Conservation (phyloP, 2,329 filamentous ascomycete genomes). For the Immersiporthe knoxdaviesiana region DNA sequence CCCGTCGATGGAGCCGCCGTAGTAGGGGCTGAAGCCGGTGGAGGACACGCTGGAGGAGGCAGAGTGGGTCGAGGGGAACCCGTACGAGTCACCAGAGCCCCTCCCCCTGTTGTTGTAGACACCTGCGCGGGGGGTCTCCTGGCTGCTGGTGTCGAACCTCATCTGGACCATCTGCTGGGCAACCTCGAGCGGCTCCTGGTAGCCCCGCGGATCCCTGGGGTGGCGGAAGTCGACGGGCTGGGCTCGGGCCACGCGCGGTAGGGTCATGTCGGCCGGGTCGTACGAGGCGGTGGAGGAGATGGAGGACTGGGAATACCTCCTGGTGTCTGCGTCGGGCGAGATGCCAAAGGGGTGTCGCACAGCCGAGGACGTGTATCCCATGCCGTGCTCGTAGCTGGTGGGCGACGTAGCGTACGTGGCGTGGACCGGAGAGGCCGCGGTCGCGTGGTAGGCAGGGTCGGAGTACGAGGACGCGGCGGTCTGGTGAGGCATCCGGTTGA, state of each 20-base stretch:
- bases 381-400: slow-evolving; percentile 69
- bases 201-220: slow-evolving; percentile 49
- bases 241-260: slow-evolving; percentile 54
- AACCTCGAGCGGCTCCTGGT: slow-evolving; percentile 88
- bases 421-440: slow-evolving; percentile 68
- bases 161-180: slow-evolving; percentile 94
- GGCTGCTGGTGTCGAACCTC: slow-evolving; percentile 57
- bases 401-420: slow-evolving; percentile 68
- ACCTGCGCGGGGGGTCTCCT: slow-evolving; percentile 82
- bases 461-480: slow-evolving; percentile 68
- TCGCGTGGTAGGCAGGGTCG: slow-evolving; percentile 67
- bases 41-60: slow-evolving; percentile 88
- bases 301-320: slow-evolving; percentile 86
- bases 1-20: slow-evolving; percentile 76
- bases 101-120: slow-evolving; percentile 75
- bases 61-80: slow-evolving; percentile 84
- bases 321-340: slow-evolving; percentile 57
- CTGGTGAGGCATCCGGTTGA: slow-evolving; percentile 65
- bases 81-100: slow-evolving; percentile 83
- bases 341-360: slow-evolving; percentile 62
- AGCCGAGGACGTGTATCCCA: slow-evolving; percentile 73
- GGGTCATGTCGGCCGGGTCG: slow-evolving; percentile 40
- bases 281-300: slow-evolving; percentile 59
- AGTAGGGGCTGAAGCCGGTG: slow-evolving; percentile 81
- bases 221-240: slow-evolving; percentile 66